Evolutionary conservation across 179 eudicot species (phyloP).

Genomic region (Heliamphora pulchella): DNA sequence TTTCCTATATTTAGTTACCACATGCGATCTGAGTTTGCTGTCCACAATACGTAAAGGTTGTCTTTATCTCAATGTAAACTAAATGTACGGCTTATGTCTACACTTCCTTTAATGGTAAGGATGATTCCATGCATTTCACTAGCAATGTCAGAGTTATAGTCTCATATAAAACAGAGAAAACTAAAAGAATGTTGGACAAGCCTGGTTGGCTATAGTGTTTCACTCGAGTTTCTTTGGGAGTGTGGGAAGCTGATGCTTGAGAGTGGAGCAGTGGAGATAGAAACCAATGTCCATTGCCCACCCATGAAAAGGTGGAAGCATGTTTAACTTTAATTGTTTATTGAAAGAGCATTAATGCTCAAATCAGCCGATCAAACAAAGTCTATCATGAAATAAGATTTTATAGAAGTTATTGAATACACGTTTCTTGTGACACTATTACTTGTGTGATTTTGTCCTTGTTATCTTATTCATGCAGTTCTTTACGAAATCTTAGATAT

Average conservation of each 20-base stretch:
- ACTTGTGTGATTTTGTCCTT: background rate
- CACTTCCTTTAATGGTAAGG: background rate
- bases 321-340: background rate
- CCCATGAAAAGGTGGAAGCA: constrained; percentile 2
- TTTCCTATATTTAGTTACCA: background rate
- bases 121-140: background rate
- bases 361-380: background rate
- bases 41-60: background rate
- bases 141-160: background rate
- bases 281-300: background rate
- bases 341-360: background rate
- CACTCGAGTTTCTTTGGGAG: background rate
- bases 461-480: background rate
- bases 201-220: background rate
- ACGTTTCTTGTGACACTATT: background rate
- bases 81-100: background rate
- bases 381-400: background rate
- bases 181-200: background rate
- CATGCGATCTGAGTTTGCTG: background rate
- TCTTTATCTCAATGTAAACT: background rate
- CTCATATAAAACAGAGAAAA: background rate
- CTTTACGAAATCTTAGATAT: background rate
- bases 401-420: background rate
- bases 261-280: background rate
- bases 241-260: background rate